Conservation (phyloP, 2,329 filamentous ascomycete species). For the Macrophomina tecta region DNA sequence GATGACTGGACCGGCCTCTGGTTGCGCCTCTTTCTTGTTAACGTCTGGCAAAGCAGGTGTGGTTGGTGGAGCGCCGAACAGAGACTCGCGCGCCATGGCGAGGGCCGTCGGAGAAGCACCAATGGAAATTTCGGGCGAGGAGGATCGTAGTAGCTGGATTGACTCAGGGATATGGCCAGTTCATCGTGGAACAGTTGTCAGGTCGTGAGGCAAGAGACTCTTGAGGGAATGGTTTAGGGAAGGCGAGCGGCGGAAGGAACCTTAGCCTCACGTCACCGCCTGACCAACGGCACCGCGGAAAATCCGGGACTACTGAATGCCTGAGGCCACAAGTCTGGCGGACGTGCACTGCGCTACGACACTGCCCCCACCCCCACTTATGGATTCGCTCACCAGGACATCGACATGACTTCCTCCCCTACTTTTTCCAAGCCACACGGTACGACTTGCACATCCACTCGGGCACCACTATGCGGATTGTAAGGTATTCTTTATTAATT, state of each 20-base stretch:
- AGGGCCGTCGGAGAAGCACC: background rate
- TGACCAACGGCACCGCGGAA: background rate
- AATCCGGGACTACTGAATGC: background rate
- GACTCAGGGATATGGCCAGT: constrained; percentile 57
- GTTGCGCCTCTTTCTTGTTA: constrained; percentile 27
- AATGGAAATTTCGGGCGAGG: background rate
- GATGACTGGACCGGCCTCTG: constrained; percentile 48
- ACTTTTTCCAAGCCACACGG: background rate
- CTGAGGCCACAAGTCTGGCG: constrained; percentile 9
- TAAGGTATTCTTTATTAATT: background rate
- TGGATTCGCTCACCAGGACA: too few relatives aligned
- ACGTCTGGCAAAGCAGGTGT: constrained; percentile 33
- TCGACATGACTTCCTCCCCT: background rate
- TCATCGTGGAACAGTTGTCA: constrained; percentile 43
- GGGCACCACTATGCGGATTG: background rate
- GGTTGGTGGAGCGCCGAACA: constrained; percentile 22
- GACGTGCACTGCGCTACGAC: background rate
- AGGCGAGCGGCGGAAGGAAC: background rate
- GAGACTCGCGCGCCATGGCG: constrained; percentile 17
- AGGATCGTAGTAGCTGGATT: background rate
- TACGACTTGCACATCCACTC: background rate
- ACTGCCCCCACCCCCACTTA: background rate
- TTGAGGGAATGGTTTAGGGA: background rate
- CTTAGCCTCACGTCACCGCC: background rate
- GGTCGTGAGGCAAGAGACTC: background rate